Base-by-base conservation (phyloP, 2,329 filamentous ascomycete species). In the Phoma sp. region DNA sequence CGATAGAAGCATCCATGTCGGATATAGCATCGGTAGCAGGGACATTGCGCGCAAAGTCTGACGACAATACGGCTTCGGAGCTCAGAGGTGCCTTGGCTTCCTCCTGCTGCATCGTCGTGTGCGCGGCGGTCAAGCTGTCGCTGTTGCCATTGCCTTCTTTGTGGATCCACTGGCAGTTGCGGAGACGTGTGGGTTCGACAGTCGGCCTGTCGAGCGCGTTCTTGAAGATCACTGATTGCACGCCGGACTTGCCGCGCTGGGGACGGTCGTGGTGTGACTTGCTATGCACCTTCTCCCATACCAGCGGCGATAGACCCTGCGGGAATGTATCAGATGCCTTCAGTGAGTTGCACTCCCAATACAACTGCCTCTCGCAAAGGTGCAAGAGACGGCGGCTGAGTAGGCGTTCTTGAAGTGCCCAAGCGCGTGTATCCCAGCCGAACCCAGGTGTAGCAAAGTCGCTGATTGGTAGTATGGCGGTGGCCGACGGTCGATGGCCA, bases 291-390 rank as follows among this genome's bases (percentile, higher is more conserved):
- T 73, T 74, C 53, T 75, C 73, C 73, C 73, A 75, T 4, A 75
- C 46, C 8, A 75, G 69, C 3, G 72, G 58, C 9, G 71, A 64
- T 5, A 74, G 57, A 1, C 73, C 73, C 9, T 55, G 64, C 4
- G 73, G 73, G 59, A 74, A 74, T 5, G 70, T 74, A 41, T 73
- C 69, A 4, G 68, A 72, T 6, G 73, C 73, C 52, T 74, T 75
- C 50, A 74, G 70, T 8, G 63, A 57, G 56, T 71, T 71, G 52
- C 74, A 76, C 40, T 75, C 71, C 74, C 74, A 76, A 60, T 75
- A 73, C 56, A 74, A 59, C 44, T 76, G 73, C 48, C 67, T 64
- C 39, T 62, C 61, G 32, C 70, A 66, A 10, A 74, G 55, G 29
- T 73, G 68, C 15, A 76, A 62, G 51, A 73, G 62, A 13, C 73